These are phyloP conservation scores for Hymenoscyphus infarciens DNA, from an alignment of 2,329 filamentous ascomycete species.

Conservation along the genomic window DNA sequence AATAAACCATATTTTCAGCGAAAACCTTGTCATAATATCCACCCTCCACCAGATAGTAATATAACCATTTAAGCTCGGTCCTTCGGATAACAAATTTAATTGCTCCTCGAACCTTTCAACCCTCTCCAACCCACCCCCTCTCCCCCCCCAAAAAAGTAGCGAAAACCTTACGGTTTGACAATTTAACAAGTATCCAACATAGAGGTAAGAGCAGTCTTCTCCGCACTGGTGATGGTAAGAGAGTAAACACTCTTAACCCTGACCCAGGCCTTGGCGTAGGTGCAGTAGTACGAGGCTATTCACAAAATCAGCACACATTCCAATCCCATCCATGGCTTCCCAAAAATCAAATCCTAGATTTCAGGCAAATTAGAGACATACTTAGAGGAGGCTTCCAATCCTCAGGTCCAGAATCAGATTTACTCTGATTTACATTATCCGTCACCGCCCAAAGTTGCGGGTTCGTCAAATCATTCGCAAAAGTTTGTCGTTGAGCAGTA, in stretches of 20 bases:
- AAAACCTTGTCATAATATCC: too few species aligned
- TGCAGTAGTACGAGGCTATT: constrained; percentile 65
- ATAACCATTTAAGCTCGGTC: too few species aligned
- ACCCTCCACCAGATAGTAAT: too few species aligned
- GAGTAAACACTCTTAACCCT: constrained; percentile 71
- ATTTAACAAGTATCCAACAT: constrained; percentile 63
- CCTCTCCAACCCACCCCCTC: too few species aligned
- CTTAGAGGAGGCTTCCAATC: constrained; percentile 69
- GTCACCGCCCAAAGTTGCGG: constrained; percentile 80
- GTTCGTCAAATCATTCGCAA: constrained; percentile 73
- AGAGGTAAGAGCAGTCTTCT: constrained; percentile 63
- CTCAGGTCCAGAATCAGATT: constrained; percentile 72
- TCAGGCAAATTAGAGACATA: constrained; percentile 27
- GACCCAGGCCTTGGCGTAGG: constrained; percentile 71
- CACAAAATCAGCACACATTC: neutral
- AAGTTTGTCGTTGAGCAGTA: constrained; percentile 58
- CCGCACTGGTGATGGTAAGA: constrained; percentile 65
- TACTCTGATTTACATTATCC: constrained; percentile 68
- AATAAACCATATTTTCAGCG: too few species aligned
- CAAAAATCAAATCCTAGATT: neutral
- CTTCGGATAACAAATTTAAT: too few species aligned
- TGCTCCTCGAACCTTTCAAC: too few species aligned
- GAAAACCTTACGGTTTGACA: neutral
- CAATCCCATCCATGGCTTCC: neutral
- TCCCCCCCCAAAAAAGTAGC: too few species aligned